Evolutionary conservation across 2,329 filamentous ascomycete genomes (phyloP), one percentile per base, ranked within the genome.

Genomic region (Albifimbria verrucaria): DNA sequence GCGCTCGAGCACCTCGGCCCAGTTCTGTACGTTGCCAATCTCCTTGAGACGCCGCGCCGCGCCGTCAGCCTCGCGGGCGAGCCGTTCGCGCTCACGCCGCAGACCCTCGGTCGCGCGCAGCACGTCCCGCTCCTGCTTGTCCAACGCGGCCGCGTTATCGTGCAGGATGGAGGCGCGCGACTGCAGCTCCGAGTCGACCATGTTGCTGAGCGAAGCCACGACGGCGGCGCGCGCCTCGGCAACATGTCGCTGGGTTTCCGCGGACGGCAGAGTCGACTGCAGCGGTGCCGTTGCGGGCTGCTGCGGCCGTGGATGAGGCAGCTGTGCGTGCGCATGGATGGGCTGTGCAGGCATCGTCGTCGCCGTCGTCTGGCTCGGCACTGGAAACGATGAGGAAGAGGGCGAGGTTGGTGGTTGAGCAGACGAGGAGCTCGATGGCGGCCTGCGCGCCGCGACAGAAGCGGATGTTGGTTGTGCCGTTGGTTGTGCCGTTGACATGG

Each of bases 11-110:
- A 92, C 83, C 78, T 94, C 90, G 21, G 89, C 88, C 89, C 89
- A 94, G 68, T 92, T 92, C 77, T 93, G 89, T 65, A 93, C 82
- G 66, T 92, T 86, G 22, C 89, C 89, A 56, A 92, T 76, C 76
- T 92, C 89, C 73, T 92, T 92, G 54, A 93, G 74, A 63, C 79
- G 79, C 58, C 79, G 78, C 45, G 82, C 80, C 32, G 86, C 85
- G 53, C 78, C 79, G 59, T 81, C 80, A 5, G 85, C 84, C 60
- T 90, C 76, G 59, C 80, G 80, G 59, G 82, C 80, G 64, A 90
- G 79, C 68, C 82, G 81, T 56, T 86, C 83, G 49, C 80, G 86
- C 66, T 91, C 86, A 59, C 79, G 78, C 48, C 79, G 74, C 67
- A 92, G 70, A 2, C 69, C 79, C 2, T 76, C 79, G 6, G 85